Evolutionary conservation across 2,329 filamentous ascomycete species (phyloP).

Genomic region (Paraphoma chrysanthemicola): DNA sequence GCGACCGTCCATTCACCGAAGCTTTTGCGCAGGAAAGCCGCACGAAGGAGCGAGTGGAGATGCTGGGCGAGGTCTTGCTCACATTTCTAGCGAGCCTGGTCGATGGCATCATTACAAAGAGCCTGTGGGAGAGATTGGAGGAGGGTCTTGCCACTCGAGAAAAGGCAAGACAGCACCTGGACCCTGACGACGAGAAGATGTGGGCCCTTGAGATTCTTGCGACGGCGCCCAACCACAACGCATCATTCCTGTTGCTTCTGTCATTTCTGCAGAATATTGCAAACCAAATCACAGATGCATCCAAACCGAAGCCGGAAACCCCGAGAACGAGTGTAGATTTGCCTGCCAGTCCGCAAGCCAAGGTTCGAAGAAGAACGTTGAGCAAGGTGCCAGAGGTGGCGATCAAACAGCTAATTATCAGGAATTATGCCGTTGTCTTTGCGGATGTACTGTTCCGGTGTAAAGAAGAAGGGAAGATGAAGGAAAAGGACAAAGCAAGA

Average conservation of each 20-base stretch:
- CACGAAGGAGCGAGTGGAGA: slow-evolving; percentile 74
- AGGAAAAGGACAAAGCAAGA: slow-evolving; percentile 66
- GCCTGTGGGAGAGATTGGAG: slow-evolving; percentile 66
- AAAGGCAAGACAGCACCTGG: slow-evolving; percentile 51
- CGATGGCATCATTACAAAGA: slow-evolving; percentile 77
- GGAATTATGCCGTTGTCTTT: slow-evolving; percentile 70
- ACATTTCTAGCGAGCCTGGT: slow-evolving; percentile 76
- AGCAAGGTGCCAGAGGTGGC: slow-evolving; percentile 58
- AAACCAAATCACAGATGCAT: slow-evolving; percentile 56
- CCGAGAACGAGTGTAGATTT: slow-evolving; percentile 37
- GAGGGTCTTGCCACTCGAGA: slow-evolving; percentile 38
- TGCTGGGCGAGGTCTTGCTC: slow-evolving; percentile 73
- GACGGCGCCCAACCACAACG: slow-evolving; percentile 76
- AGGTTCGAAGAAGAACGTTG: slow-evolving; percentile 45
- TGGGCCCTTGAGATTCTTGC: slow-evolving; percentile 76
- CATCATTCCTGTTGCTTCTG: slow-evolving; percentile 86
- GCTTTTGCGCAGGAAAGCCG: slow-evolving; percentile 66
- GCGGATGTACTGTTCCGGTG: slow-evolving; percentile 67
- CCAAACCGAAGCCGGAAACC: slow-evolving; percentile 25
- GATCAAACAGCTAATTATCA: slow-evolving; percentile 67
- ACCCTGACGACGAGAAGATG: slow-evolving; percentile 63
- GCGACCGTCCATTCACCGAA: slow-evolving; percentile 66
- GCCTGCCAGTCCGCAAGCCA: slow-evolving; percentile 43
- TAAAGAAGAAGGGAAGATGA: slow-evolving; percentile 43
- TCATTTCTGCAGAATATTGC: slow-evolving; percentile 72